Base-by-base conservation (phyloP, 2,329 filamentous ascomycete species). In the Aspergillus hiratsukae region DNA sequence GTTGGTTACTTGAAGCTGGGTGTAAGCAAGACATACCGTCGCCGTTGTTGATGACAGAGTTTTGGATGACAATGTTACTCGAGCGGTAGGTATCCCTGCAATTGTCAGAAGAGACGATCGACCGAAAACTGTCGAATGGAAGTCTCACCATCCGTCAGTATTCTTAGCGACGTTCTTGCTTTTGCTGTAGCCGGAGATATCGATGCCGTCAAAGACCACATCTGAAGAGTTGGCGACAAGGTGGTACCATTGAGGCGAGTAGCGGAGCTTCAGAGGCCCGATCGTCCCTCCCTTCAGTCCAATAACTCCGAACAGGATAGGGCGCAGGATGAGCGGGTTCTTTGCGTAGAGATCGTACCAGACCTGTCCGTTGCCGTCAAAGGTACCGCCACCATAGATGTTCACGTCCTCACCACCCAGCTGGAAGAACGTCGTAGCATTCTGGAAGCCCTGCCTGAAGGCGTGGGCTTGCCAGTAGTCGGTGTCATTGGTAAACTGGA, bases 401-500 rank as follows among this genome's bases (percentile, higher is more conserved):
- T 88, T 86, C 10, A 90, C 83, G 70, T 83, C 85, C 21, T 80
- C 75, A 29, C 87, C 87, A 43, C 86, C 86, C 40, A 87, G 78
- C 66, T 85, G 80, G 78, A 86, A 88, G 76, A 88, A 88, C 1
- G 83, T 83, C 0, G 83, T 85, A 4, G 82, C 80, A 59, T 88
- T 87, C 64, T 89, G 87, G 72, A 83, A 90, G 5, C 74, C 76
- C 27, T 86, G 84, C 54, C 81, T 80, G 77, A 88, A 89, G 45
- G 80, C 78, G 64, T 88, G 80, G 8, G 77, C 78, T 60, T 86
- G 79, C 87, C 87, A 89, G 71, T 89, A 89, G 61, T 83, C 80
- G 1, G 85, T 86, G 66, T 90, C 84, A 51, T 86, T 81, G 54
- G 81, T 83, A 72, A 89, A 89, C 55, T 81, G 75, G 21, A 88